A percentile compares a stretch with the other conserved stretches of the same genome.
phyloP scores from a whole-genome alignment of 2,329 filamentous ascomycete genomes.

The Nectriaceae sp. region DNA sequence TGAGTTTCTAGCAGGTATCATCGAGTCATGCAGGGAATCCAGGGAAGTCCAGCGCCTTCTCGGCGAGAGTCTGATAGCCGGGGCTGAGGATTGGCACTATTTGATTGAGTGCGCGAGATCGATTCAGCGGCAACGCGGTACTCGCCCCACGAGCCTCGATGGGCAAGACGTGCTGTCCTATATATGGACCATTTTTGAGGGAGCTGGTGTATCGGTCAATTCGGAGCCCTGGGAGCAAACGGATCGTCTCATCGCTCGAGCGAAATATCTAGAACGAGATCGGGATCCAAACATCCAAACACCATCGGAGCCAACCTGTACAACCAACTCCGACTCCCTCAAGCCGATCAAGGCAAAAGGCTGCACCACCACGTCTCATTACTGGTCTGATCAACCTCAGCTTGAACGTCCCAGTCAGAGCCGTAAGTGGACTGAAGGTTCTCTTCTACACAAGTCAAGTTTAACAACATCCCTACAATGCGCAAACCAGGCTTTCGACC shows the following conservation, averaged over 20 bases:
- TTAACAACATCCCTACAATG: constrained; percentile 4
- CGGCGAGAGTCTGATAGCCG: constrained; percentile 34
- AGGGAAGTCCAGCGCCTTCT: constrained; percentile 31
- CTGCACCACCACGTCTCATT: constrained; percentile 26
- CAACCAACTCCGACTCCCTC: constrained; percentile 2
- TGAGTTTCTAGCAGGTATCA: constrained; percentile 34
- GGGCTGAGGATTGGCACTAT: constrained; percentile 36
- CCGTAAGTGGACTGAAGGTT: constrained; percentile 11
- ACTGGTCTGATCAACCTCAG: constrained; percentile 28
- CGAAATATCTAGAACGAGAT: constrained; percentile 29
- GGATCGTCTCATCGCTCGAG: constrained; percentile 36
- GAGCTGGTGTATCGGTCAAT: constrained; percentile 6
- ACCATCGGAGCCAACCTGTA: constrained; percentile 7
- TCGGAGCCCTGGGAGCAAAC: constrained; percentile 35
- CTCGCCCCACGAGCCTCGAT: constrained; percentile 25
- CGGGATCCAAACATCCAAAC: constrained; percentile 12
- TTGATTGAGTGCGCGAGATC: constrained; percentile 36
- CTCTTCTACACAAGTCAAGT: constrained; percentile 7
- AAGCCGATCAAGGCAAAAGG: constrained; percentile 11
- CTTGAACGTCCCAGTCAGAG: constrained; percentile 13
- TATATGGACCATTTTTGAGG: constrained; percentile 27
- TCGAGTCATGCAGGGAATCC: constrained; percentile 30
- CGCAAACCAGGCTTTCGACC: constrained; percentile 3
- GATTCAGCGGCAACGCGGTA: constrained; percentile 19
- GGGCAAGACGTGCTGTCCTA: constrained; percentile 37